Conservation (phyloP, 257 asterid genomes). For the Nicotiana obtusifolia region DNA sequence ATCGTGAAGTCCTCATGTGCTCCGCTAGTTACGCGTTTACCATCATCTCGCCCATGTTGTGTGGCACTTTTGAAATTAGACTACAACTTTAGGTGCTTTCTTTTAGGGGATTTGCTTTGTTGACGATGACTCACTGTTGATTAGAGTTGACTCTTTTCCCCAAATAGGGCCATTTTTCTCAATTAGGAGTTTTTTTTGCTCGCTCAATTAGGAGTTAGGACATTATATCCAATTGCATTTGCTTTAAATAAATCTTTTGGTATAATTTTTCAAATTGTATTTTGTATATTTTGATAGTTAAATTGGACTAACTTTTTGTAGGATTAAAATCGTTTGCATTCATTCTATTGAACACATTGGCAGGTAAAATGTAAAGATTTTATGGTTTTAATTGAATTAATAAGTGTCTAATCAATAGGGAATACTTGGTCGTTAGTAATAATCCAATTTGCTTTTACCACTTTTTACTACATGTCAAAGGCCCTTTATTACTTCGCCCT, state of each 20-base stretch:
- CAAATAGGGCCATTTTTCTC: no score
- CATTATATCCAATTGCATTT: background rate
- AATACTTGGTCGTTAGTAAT: background rate
- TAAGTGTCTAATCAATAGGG: background rate
- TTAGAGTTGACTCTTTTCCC: background rate
- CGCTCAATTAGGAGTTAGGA: no score
- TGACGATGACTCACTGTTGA: background rate
- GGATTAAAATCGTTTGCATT: background rate
- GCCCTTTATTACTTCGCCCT: background rate
- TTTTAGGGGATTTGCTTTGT: background rate
- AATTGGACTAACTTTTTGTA: background rate
- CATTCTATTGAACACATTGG: background rate
- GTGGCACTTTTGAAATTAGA: constrained; percentile 4
- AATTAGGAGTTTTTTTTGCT: no score
- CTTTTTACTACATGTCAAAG: background rate
- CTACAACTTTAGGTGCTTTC: background rate
- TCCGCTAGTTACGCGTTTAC: constrained; percentile 14
- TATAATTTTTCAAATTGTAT: background rate
- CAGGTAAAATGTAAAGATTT: background rate
- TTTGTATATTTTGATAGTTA: background rate
- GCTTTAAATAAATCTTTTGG: background rate
- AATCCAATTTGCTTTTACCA: background rate
- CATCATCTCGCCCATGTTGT: background rate
- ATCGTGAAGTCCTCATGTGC: constrained; percentile 7
- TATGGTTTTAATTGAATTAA: background rate